phyloP scores from a whole-genome alignment of 495 filamentous ascomycete genomes.

The Aspergillus bertholletiae region DNA sequence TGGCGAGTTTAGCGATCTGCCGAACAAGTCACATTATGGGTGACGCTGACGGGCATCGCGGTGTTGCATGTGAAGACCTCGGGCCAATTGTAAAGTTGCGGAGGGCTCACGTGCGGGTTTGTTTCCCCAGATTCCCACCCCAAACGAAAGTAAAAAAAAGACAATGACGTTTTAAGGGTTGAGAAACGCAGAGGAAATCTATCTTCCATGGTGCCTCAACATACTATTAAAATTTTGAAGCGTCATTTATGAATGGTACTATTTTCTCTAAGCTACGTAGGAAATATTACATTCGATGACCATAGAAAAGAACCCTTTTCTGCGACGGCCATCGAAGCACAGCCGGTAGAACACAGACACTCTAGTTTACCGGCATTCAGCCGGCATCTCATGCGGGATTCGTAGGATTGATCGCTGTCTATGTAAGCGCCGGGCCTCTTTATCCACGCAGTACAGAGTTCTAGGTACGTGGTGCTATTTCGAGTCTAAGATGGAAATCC shows the following conservation, averaged over 20 bases:
- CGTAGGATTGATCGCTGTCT: background rate
- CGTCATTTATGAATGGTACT: background rate
- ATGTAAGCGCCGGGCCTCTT: background rate
- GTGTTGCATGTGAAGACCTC: slow-evolving; percentile 32
- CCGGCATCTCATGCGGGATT: background rate
- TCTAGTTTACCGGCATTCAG: background rate
- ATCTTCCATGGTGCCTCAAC: no score
- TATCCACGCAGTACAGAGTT: background rate
- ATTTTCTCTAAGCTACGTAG: background rate
- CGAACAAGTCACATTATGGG: slow-evolving; percentile 15
- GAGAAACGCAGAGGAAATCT: no score
- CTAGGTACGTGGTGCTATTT: background rate
- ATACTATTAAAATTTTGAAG: no score
- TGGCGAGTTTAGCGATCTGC: slow-evolving; percentile 3
- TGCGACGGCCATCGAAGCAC: no score
- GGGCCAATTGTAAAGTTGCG: slow-evolving; percentile 14
- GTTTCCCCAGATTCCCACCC: slow-evolving; percentile 13
- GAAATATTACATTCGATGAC: background rate
- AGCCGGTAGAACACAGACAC: background rate
- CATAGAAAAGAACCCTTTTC: background rate
- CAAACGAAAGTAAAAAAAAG: background rate
- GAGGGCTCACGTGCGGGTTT: slow-evolving; percentile 20
- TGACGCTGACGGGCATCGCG: slow-evolving; percentile 1
- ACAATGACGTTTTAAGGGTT: no score
- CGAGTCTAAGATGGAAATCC: background rate